Evolutionary conservation across 768 basidiomycete genomes (phyloP), one percentile per base, ranked within the genome.

Genomic region (Rubroboletus pulcherrimus): DNA sequence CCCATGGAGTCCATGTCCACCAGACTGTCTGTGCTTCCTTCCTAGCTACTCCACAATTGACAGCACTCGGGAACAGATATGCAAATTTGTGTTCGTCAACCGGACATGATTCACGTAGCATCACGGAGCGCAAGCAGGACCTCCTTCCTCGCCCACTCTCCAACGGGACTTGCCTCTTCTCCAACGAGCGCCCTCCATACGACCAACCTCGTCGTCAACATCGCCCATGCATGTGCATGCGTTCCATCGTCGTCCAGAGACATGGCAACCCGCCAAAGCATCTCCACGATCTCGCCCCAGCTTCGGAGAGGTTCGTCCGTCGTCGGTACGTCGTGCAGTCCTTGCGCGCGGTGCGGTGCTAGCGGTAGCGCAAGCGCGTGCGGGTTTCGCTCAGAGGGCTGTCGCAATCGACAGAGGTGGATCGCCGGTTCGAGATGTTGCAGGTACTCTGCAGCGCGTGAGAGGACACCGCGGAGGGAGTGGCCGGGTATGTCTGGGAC

Each of bases 211-310:
- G 4, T 26, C 37, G 37, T 38, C 26, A 38, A 49, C 26, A 38
- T 30, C 17, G 7, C 35, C 49, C 37, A 38, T 14, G 3, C 26
- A 29, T n/a, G 34, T n/a, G 6, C 15, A 2, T 14, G 7, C 12
- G 7, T 37, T 17, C 37, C 37, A 24, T 38, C 53, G 4, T 55
- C 47, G 11, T 54, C 57, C 2, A 71, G 49, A 1, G 54, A 26
- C 69, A 69, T 69, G 24, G 55, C 38, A 3, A 33, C 63, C 1
- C 63, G 63, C 71, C 71, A 71, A 0, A 91, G 75, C 21, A 63
- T 64, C 61, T 86, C 82, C 2, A 87, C 78, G 19, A 70, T 71
- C 24, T 64, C 62, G 0, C 83, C 82, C 83, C 85, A 87, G 2
- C 67, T 52, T 24, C 65, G 55, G 19, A 80, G 63, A 6, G 73